These are phyloP conservation scores for Cercospora brassicicola DNA, from an alignment of 2,329 filamentous ascomycete genomes.

Conservation along the genomic window DNA sequence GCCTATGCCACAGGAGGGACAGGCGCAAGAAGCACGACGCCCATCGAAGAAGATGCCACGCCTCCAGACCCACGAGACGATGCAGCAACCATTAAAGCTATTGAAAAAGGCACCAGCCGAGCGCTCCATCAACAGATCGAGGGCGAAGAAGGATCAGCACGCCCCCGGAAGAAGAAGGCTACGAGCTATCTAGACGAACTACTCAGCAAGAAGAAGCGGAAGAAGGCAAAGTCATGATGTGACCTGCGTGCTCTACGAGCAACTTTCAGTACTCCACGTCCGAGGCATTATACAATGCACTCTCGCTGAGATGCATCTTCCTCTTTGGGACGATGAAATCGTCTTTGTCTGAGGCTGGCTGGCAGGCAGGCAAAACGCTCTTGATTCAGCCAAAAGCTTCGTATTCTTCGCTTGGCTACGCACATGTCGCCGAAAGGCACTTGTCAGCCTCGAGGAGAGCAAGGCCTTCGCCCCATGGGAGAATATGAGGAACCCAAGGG, in stretches of 20 bases:
- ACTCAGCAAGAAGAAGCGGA: conserved; percentile 53
- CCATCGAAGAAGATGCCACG: conserved; percentile 18
- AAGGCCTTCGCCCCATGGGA: neutral
- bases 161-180: conserved; percentile 22
- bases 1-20: conserved; percentile 13
- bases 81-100: conserved; percentile 15
- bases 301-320: neutral
- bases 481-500: neutral
- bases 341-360: neutral
- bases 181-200: conserved; percentile 56
- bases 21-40: neutral
- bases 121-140: conserved; percentile 1
- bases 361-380: neutral
- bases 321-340: neutral
- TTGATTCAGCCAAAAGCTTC: neutral
- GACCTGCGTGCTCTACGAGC: neutral
- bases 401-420: neutral
- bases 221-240: conserved; percentile 29
- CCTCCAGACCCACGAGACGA: conserved; percentile 20
- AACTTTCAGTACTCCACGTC: neutral
- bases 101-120: conserved; percentile 4
- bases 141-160: conserved; percentile 17
- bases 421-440: neutral
- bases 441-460: neutral
- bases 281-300: neutral